Base-by-base conservation (phyloP, 805 yeast species). In the Debaryomyces prosopidis region DNA sequence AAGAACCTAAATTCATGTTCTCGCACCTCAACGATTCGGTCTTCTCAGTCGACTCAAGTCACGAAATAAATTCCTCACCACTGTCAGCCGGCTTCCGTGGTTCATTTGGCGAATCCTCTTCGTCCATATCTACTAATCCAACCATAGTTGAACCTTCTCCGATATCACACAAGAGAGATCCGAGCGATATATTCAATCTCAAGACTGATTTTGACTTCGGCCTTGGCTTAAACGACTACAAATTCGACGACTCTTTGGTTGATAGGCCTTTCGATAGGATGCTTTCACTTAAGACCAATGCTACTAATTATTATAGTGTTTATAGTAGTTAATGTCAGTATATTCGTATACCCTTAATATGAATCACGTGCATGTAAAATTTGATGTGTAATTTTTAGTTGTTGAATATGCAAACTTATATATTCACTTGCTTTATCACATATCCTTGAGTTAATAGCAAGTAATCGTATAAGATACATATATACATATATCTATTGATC, bases 101-200 rank as follows among this genome's bases (percentile, higher is more conserved):
- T 31, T 17, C 55, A 42, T 54, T 62, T 43, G 60, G 54, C 42
- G 65, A 59, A 38, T 66, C 71, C 12, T 45, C 63, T 28, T 69
- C 58, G 23, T 62, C 73, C 12, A 46, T 68, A 16, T 65, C 71
- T 2, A 67, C 73, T 1, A 51, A 51, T 17, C 65, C 63, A 9
- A 67, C 71, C 10, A 52, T 56, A 7, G 46, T 47, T 2, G 55
- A 51, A 8, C 39, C 44, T 15, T 34, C 46, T 36, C 28, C 32
- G 11, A 32, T 19, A 36, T 17, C 26, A 31, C 40, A 30, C 26
- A 40, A 40, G 16, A n/a, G 40, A 35, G 44, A 31, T 19, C 38
- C 42, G n/a, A 41, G 39, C 39, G 39, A 16, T 26, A 14, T 35
- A 14, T 15, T 23, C 26, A 16, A 28, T n/a, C 16, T 16, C 33